Evolutionary conservation across 768 basidiomycete species (phyloP), one percentile per base, ranked within the genome.

Genomic region (Mycena vitilis): DNA sequence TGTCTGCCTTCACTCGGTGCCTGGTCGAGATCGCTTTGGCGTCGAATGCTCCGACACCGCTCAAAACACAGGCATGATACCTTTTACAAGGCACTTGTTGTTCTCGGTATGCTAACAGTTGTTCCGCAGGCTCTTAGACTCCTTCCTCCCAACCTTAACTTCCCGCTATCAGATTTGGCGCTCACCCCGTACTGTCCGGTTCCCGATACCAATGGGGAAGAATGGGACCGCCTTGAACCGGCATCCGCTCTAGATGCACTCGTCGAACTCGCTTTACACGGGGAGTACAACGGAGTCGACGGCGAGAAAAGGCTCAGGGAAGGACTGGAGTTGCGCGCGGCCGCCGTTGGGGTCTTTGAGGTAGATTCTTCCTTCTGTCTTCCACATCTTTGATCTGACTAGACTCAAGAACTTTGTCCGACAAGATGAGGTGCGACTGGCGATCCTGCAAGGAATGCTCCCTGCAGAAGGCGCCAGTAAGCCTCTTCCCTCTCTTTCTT

Each of bases 1-100:
- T 81, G 9, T 79, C 83, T 40, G 77, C 87, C 4, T 91, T 86
- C 73, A 86, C 91, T 0, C 87, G 96, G 60, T 94, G 93, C 78
- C 86, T 99, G 34, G 78, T 95, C 18, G 97, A 99, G 77, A 82
- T 96, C 6, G 93, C 92, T 1, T 85, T 99, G 37, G 91, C 96
- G 11, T 96, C 95, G n/a, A 99, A 99, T 78, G 93, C 94, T 4
- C 97, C 98, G 0, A 91, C 94, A 4, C 71, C 84, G 8, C 81
- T 99, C 54, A 99, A 99, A 81, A 91, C 92, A 5, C 94, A 95
- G 85, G 94, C 93, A 78, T 2, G 30, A 5, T 30, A 30, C 30
- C 57, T 77, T 65, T 55, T n/a, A n/a, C 25, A 22, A 54, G 15
- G 37, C 51, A n/a, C n/a, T 22, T 45, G 18, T 52, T 49, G 22